Conservation (phyloP, 495 filamentous ascomycete species). For the Hypoxylon lienhwacheense region DNA sequence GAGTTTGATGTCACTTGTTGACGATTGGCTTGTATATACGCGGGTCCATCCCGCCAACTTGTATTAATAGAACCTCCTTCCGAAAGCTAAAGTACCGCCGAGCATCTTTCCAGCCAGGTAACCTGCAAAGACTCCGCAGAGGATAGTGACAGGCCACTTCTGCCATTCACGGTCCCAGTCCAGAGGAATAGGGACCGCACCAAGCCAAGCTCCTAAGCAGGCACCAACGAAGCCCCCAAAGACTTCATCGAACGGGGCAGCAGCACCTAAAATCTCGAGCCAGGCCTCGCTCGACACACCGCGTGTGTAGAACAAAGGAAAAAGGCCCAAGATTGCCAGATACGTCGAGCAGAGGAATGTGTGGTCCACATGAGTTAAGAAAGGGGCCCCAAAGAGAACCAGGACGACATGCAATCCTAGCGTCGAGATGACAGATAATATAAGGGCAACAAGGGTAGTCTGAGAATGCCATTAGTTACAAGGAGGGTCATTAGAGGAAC, state of each 20-base stretch:
- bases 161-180: slow-evolving; percentile 98
- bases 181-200: slow-evolving; percentile 88
- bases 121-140: slow-evolving; percentile 47
- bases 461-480: slow-evolving; percentile 40
- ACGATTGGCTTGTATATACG: background rate
- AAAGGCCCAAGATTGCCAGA: slow-evolving; percentile 71
- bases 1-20: too few species aligned
- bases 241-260: slow-evolving; percentile 64
- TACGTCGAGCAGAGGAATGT: slow-evolving; percentile 81
- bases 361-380: slow-evolving; percentile 77
- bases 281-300: slow-evolving; percentile 75
- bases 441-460: slow-evolving; percentile 63
- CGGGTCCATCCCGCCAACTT: background rate
- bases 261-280: slow-evolving; percentile 65
- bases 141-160: slow-evolving; percentile 91
- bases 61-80: slow-evolving; percentile 41
- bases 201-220: slow-evolving; percentile 71
- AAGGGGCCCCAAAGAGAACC: slow-evolving; percentile 87
- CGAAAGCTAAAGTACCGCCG: slow-evolving; percentile 45
- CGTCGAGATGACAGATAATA: slow-evolving; percentile 59
- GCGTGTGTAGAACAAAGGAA: slow-evolving; percentile 78
- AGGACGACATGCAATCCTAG: slow-evolving; percentile 65
- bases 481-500: slow-evolving; percentile 9
- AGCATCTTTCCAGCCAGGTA: slow-evolving; percentile 43
- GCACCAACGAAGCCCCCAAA: slow-evolving; percentile 68